A percentile compares a stretch with the other conserved stretches of the same genome.
Conservation (phyloP, 2,329 filamentous ascomycete species). For the Moelleriella libera region DNA sequence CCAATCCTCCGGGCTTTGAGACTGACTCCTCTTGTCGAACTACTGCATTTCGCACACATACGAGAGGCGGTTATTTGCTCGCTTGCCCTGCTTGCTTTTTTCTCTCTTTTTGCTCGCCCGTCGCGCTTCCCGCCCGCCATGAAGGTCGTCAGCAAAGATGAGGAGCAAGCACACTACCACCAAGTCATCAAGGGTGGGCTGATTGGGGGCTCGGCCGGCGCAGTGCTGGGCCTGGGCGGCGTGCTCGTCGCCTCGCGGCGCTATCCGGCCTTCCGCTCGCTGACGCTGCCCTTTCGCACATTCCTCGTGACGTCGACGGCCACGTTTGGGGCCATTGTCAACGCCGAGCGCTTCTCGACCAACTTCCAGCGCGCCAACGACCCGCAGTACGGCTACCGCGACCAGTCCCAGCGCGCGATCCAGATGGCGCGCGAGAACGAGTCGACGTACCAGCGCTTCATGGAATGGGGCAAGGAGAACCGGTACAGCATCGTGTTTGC, state of each 20-base stretch:
- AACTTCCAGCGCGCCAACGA: conserved; percentile 57
- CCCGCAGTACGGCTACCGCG: conserved; percentile 51
- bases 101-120: too few relatives aligned
- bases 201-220: conserved; percentile 56
- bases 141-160: conserved; percentile 93
- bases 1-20: too few relatives aligned
- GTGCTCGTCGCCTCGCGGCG: conserved; percentile 55
- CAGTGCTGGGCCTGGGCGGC: conserved; percentile 51
- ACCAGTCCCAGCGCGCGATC: conserved; percentile 42
- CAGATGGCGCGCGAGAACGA: conserved; percentile 43
- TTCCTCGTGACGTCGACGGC: conserved; percentile 75
- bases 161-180: conserved; percentile 75
- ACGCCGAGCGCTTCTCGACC: conserved; percentile 58
- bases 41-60: too few relatives aligned
- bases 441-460: conserved; percentile 41
- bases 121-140: conserved; percentile 32
- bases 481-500: conserved; percentile 75
- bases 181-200: conserved; percentile 67
- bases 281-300: conserved; percentile 79
- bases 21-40: too few relatives aligned
- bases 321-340: conserved; percentile 80
- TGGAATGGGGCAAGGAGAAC: conserved; percentile 65
- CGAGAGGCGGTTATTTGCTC: too few relatives aligned
- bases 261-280: conserved; percentile 62
- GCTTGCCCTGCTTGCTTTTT: too few relatives aligned